Evolutionary conservation across 2,329 filamentous ascomycete species (phyloP).

Genomic region (Sordariomycetes sp.): DNA sequence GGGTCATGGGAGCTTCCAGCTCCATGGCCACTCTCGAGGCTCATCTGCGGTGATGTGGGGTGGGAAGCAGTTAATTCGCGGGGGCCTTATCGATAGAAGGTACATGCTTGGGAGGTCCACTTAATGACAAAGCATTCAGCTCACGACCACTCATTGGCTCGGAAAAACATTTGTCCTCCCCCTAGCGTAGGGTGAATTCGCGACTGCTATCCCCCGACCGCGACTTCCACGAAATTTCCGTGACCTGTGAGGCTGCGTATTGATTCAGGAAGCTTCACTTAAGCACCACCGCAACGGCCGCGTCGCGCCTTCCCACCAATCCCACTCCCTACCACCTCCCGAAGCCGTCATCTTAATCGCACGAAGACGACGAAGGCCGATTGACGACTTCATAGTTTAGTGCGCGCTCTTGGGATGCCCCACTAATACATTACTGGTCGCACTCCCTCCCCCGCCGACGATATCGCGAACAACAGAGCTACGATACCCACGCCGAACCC

Average conservation of each 20-base stretch:
- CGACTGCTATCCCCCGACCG: slow-evolving; percentile 23
- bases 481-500: neutral
- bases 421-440: neutral
- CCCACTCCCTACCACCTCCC: neutral
- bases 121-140: neutral
- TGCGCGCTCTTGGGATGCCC: neutral
- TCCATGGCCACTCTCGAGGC: neutral
- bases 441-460: neutral
- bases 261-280: neutral
- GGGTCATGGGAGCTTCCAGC: neutral
- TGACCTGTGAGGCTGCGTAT: slow-evolving; percentile 4
- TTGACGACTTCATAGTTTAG: neutral
- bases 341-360: neutral
- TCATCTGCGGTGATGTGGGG: neutral
- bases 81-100: neutral
- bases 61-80: neutral
- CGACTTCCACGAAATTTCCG: slow-evolving; percentile 24
- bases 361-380: neutral
- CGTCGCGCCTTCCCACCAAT: neutral
- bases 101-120: neutral
- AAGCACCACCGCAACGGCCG: neutral
- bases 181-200: slow-evolving; percentile 29
- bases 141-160: neutral
- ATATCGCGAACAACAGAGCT: neutral
- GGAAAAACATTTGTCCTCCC: slow-evolving; percentile 20